Percentiles rank a stretch among this genome's conserved stretches.
These are phyloP conservation scores for Cladosporium cucumerinum DNA, from an alignment of 2,329 filamentous ascomycete genomes.

Conservation along the genomic window DNA sequence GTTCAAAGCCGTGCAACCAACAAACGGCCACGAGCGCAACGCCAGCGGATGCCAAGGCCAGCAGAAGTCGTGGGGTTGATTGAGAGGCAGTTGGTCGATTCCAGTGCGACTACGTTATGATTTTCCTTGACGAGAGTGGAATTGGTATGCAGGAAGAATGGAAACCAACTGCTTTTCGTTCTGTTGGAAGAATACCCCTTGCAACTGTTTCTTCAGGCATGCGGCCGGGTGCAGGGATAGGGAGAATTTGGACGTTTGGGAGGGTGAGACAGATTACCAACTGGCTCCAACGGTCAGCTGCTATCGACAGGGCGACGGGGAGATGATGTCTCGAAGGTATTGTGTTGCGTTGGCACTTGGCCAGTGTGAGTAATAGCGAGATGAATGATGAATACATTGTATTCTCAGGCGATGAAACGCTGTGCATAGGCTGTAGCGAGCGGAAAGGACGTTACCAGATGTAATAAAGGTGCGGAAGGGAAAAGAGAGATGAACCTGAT, in stretches of 20 bases:
- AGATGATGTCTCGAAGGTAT: conserved; percentile 10
- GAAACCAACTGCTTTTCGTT: conserved; percentile 3
- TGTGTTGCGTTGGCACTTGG: neutral
- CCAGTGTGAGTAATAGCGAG: neutral
- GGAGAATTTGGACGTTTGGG: conserved; percentile 10
- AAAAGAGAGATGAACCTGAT: neutral
- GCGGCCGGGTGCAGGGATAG: conserved; percentile 13
- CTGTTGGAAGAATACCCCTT: conserved; percentile 2
- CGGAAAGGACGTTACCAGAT: neutral
- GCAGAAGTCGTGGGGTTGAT: conserved; percentile 5
- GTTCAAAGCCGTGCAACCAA: conserved; percentile 10
- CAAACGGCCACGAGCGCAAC: conserved; percentile 9
- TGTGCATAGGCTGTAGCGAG: neutral
- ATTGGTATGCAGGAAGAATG: neutral
- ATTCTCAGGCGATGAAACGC: neutral
- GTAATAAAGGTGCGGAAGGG: neutral
- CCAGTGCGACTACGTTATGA: neutral
- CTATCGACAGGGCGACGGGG: conserved; percentile 14
- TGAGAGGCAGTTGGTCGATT: neutral
- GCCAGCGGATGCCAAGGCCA: conserved; percentile 12
- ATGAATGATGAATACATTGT: neutral
- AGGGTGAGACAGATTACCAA: conserved; percentile 8
- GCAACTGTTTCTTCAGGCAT: conserved; percentile 9
- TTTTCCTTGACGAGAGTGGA: neutral
- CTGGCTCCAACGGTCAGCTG: conserved; percentile 14